Evolutionary conservation across 2,329 filamentous ascomycete genomes (phyloP).

Genomic region (Orbilia javanica): DNA sequence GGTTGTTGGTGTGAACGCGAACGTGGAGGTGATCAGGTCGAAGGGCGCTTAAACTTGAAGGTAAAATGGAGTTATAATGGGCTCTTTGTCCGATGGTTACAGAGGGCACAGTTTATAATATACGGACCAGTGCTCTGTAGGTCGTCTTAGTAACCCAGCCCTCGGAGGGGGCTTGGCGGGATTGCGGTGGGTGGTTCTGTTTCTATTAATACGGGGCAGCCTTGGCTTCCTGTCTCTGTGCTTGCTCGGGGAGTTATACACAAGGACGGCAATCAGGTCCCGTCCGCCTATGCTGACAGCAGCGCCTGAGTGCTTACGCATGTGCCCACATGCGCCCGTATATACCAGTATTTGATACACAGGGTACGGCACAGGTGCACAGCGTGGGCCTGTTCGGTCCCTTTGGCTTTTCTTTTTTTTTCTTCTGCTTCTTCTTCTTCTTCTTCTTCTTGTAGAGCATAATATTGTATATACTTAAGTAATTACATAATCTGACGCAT

Average conservation of each 20-base stretch:
- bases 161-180: neutral
- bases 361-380: too few species aligned
- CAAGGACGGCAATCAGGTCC: neutral
- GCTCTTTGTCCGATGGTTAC: too few species aligned
- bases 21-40: conserved; percentile 7
- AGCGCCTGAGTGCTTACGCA: conserved; percentile 40
- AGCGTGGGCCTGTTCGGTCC: too few species aligned
- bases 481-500: too few species aligned
- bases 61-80: neutral
- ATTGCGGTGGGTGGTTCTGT: neutral
- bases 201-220: conserved; percentile 5
- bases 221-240: neutral
- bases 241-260: neutral
- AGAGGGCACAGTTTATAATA: too few species aligned
- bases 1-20: neutral
- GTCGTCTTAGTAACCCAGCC: too few species aligned
- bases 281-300: conserved; percentile 3
- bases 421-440: too few species aligned
- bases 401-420: too few species aligned
- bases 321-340: neutral
- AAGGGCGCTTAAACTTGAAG: conserved; percentile 6
- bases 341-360: neutral
- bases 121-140: too few species aligned
- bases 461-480: too few species aligned
- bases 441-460: too few species aligned